A percentile compares a stretch with the other conserved stretches of the same genome.
phyloP scores from a whole-genome alignment of 2,329 filamentous ascomycete species.

The Huntiella omanensis region DNA sequence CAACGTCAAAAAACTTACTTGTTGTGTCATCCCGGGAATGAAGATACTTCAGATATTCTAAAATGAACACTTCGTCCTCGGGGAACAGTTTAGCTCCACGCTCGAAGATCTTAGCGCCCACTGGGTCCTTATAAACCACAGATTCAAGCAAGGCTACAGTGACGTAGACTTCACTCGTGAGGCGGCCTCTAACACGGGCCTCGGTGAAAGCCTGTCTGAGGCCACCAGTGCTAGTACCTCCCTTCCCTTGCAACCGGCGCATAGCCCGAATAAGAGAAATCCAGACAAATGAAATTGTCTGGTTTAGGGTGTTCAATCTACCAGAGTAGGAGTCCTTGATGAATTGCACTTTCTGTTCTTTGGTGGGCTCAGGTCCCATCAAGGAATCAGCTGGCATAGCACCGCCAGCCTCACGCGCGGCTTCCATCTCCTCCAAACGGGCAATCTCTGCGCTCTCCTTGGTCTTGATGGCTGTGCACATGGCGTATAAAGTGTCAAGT shows the following conservation, averaged over 20 bases:
- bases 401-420: conserved; percentile 15
- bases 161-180: conserved; percentile 90
- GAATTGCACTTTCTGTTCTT: conserved; percentile 42
- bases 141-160: conserved; percentile 86
- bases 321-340: conserved; percentile 49
- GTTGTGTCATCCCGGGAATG: conserved; percentile 84
- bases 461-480: conserved; percentile 55
- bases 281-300: conserved; percentile 84
- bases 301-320: conserved; percentile 59
- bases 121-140: conserved; percentile 84
- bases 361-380: conserved; percentile 17
- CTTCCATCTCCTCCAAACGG: conserved; percentile 36
- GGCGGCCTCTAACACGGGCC: conserved; percentile 65
- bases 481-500: conserved; percentile 70
- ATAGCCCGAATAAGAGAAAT: conserved; percentile 87
- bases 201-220: conserved; percentile 79
- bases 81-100: conserved; percentile 85
- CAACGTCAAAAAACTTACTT: conserved; percentile 39
- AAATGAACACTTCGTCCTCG: conserved; percentile 77
- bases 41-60: conserved; percentile 91
- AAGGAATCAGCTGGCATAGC: conserved; percentile 16
- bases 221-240: conserved; percentile 46
- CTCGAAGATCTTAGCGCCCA: conserved; percentile 90
- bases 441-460: conserved; percentile 39
- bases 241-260: conserved; percentile 81